Base-by-base conservation (phyloP, 192 early-diverging fungal genomes). In the Linderina pennispora region DNA sequence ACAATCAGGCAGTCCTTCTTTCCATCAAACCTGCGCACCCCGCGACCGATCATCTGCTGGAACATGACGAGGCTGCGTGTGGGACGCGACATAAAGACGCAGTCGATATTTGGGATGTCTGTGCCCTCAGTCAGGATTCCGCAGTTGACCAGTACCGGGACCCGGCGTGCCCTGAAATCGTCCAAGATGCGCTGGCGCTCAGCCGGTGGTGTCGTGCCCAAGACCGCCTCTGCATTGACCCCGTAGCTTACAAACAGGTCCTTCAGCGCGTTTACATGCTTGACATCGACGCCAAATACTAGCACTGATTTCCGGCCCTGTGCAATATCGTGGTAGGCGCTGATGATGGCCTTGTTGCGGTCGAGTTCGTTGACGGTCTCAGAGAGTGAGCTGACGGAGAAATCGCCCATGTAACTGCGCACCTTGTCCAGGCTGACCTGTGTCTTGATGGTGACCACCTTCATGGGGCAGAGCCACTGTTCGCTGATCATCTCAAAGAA, bases 21-120 rank as follows among this genome's bases (percentile, higher is more conserved):
- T 1, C 54, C 75, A 10, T 57, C 45, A 39, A 54, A 48, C 10
- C 77, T 37, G 2, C 92, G 77, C 80, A 98, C 76, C 1, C 94
- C 94, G 21, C 94, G 81, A 10, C 94, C 94, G 25, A 98, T 56
- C 94, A 98, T 98, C 71, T 98, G 94, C 47, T 89, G 87, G 73
- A 94, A 84, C 43, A 98, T 74, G 19, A 82, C 82, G n/a, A 76
- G 61, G 26, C 88, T 91, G 22, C 75, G 67, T 8, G 94, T 98
- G 0, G 92, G 94, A 3, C 90, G 58, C 1, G 86, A 87, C 75
- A 95, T 79, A 8, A 98, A 53, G 15, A 98, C 74, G 40, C 85
- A 91, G 48, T 98, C 94, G 22, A 98, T 87, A 4, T 50, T 60
- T 5, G 94, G 91, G 13, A 98, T 89, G 57, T 98, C 94, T 2